phyloP scores from a whole-genome alignment of 129 eudicot genomes.

The Dittrichia graveolens region DNA sequence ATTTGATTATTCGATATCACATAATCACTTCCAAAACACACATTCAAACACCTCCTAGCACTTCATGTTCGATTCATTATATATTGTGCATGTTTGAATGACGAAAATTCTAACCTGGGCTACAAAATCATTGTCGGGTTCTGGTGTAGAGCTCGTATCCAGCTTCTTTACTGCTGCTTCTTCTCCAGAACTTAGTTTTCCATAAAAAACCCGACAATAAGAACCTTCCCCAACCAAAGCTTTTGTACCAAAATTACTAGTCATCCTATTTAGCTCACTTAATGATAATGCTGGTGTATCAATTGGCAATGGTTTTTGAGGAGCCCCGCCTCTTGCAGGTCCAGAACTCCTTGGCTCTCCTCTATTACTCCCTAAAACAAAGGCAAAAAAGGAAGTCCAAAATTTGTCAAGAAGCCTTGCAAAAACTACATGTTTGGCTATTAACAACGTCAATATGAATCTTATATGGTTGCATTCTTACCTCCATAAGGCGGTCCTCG shows the following conservation, averaged over 20 bases:
- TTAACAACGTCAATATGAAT: conserved; percentile 1
- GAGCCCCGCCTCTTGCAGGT: conserved; percentile 55
- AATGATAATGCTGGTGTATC: conserved; percentile 75
- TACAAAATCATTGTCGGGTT: conserved; percentile 75
- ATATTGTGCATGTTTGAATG: not conserved
- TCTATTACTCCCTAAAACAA: conserved; percentile 56
- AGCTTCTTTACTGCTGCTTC: conserved; percentile 75
- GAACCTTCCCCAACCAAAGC: conserved; percentile 93
- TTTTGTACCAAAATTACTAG: conserved; percentile 77
- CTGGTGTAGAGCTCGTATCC: conserved; percentile 74
- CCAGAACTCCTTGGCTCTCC: conserved; percentile 74
- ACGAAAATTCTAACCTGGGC: conserved; percentile 50
- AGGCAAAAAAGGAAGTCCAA: not conserved
- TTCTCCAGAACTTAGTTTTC: conserved; percentile 60
- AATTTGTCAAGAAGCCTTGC: not conserved
- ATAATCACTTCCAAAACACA: conserved; percentile 9
- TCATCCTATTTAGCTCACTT: conserved; percentile 68
- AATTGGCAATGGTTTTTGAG: conserved; percentile 66
- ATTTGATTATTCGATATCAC: not conserved
- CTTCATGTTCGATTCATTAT: not conserved
- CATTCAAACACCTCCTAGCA: conserved; percentile 12
- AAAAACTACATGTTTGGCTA: conserved; percentile 12
- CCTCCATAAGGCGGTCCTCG: conserved; percentile 47
- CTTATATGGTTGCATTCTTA: conserved; percentile 26
- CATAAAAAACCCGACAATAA: conserved; percentile 79